Evolutionary conservation across 768 basidiomycete species (phyloP).

Genomic region (Leccinellum luteum): DNA sequence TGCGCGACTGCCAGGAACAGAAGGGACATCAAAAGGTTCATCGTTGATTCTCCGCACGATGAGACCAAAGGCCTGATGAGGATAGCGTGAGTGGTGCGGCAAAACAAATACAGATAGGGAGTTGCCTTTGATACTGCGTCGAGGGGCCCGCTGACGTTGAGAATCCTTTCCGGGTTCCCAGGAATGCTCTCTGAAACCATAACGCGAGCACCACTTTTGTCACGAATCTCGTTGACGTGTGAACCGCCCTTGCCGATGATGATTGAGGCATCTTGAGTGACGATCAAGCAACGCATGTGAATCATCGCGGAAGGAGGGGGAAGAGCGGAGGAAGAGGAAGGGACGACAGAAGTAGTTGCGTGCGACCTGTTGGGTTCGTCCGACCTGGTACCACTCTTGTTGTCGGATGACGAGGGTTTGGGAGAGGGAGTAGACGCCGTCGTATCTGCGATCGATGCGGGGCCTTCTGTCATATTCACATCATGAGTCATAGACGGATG

Average conservation of each 20-base stretch:
- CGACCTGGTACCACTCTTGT: slow-evolving; percentile 39
- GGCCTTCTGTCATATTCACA: slow-evolving; percentile 61
- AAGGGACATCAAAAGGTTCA: slow-evolving; percentile 96
- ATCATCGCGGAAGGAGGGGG: slow-evolving; percentile 78
- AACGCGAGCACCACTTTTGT: slow-evolving; percentile 94
- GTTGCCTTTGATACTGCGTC: slow-evolving; percentile 98
- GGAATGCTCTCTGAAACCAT: slow-evolving; percentile 99
- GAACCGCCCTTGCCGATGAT: slow-evolving; percentile 96
- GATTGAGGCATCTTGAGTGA: slow-evolving; percentile 98
- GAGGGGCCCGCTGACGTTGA: slow-evolving; percentile 93
- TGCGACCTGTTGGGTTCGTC: slow-evolving; percentile 40
- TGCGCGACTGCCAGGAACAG: slow-evolving; percentile 95
- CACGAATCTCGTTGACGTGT: slow-evolving; percentile 98
- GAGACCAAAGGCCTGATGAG: slow-evolving; percentile 86
- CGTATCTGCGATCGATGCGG: slow-evolving; percentile 38
- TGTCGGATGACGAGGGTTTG: slow-evolving; percentile 43
- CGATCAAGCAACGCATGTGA: slow-evolving; percentile 97
- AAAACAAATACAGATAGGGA: neutral
- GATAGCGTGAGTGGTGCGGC: slow-evolving; percentile 1
- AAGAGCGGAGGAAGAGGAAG: slow-evolving; percentile 47
- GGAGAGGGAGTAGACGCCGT: slow-evolving; percentile 59
- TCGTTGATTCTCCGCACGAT: slow-evolving; percentile 99
- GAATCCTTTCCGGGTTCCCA: slow-evolving; percentile 97
- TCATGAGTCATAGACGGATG: slow-evolving; percentile 45
- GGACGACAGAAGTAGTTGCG: slow-evolving; percentile 45